A percentile compares a stretch with the other conserved stretches of the same genome.
phyloP scores from a whole-genome alignment of 2,329 filamentous ascomycete genomes.

The Colletotrichum gigasporum region DNA sequence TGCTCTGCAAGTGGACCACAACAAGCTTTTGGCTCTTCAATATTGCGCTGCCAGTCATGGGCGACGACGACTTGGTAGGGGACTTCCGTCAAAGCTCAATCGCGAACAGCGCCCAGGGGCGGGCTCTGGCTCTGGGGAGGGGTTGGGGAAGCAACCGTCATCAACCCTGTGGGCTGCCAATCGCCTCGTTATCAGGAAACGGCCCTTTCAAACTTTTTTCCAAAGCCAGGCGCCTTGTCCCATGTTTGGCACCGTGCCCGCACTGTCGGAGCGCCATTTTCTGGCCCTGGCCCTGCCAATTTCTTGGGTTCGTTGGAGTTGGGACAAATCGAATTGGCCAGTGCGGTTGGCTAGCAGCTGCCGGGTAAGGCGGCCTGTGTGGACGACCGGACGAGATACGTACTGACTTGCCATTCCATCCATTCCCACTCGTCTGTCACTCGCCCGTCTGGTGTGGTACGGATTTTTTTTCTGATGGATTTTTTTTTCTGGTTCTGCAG shows the following conservation, averaged over 20 bases:
- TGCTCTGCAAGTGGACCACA: conserved; percentile 23
- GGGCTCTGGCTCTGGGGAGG: neutral
- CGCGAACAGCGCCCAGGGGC: too few relatives aligned
- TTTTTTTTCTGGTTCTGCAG: conserved; percentile 12
- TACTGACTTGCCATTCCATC: neutral
- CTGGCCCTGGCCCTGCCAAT: neutral
- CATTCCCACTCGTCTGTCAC: neutral
- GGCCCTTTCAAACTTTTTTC: conserved; percentile 25
- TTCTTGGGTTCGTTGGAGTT: neutral
- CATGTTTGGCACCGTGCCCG: neutral
- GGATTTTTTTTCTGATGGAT: neutral
- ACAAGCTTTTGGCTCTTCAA: conserved; percentile 31
- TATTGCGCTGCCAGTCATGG: conserved; percentile 29
- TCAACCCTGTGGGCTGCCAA: conserved; percentile 18
- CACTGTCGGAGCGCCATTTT: conserved; percentile 25
- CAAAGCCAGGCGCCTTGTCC: neutral
- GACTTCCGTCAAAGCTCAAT: neutral
- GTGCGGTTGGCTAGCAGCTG: neutral
- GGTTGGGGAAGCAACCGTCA: conserved; percentile 13
- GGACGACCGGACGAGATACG: neutral
- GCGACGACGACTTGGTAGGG: neutral
- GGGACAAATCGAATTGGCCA: neutral
- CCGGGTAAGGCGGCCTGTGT: neutral
- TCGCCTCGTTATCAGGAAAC: conserved; percentile 28
- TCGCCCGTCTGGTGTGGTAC: neutral